Conservation (phyloP, 306 rosid species). For the Citrullus amarus region DNA sequence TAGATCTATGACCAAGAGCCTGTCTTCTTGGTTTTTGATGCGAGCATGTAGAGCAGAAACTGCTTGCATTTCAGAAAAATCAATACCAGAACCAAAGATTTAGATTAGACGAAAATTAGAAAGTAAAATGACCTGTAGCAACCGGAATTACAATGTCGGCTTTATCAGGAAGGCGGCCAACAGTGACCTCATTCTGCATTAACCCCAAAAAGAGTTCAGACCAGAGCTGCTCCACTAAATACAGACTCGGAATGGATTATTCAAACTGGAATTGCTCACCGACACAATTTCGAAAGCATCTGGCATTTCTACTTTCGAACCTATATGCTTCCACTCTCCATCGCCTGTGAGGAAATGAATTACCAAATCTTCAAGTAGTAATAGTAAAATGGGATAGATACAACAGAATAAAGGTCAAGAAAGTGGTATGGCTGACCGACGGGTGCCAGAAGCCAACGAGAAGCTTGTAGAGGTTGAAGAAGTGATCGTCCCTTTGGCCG, state of each 20-base stretch:
- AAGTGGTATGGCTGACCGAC: constrained; percentile 34
- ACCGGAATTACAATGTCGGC: constrained; percentile 81
- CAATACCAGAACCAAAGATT: not conserved
- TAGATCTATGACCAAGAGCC: constrained; percentile 64
- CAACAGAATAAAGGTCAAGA: too few relatives aligned
- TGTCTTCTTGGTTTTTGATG: constrained; percentile 52
- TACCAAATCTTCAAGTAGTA: not conserved
- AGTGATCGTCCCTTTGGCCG: constrained; percentile 11
- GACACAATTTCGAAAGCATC: constrained; percentile 69
- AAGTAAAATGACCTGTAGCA: constrained; percentile 57
- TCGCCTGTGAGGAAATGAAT: constrained; percentile 43
- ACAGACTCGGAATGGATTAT: not conserved
- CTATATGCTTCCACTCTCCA: constrained; percentile 72
- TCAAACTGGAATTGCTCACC: constrained; percentile 30
- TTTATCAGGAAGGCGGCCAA: constrained; percentile 81
- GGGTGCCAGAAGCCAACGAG: constrained; percentile 84
- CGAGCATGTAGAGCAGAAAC: constrained; percentile 75
- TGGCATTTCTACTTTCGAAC: constrained; percentile 70
- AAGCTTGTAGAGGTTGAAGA: constrained; percentile 24
- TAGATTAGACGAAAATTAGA: not conserved
- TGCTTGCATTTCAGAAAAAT: constrained; percentile 7
- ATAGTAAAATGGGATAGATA: too few relatives aligned
- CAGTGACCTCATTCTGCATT: constrained; percentile 51
- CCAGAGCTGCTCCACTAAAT: not conserved
- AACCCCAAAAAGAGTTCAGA: constrained; percentile 15